Conservation (phyloP, 2,329 filamentous ascomycete species). For the Blumeria graminis region DNA sequence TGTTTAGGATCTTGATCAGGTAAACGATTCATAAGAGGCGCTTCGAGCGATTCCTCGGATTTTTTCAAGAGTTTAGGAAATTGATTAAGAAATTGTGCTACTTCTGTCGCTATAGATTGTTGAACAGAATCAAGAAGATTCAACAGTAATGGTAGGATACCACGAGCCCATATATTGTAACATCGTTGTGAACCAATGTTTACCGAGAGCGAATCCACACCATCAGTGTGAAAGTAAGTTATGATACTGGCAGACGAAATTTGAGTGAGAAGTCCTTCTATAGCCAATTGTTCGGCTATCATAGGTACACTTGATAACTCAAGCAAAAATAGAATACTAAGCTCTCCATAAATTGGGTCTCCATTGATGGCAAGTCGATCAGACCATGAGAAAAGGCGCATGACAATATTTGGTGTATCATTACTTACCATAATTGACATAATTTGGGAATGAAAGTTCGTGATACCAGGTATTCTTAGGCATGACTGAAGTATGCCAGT, state of each 20-base stretch:
- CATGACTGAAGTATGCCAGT: slow-evolving; percentile 74
- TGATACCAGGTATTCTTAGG: slow-evolving; percentile 52
- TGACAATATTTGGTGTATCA: slow-evolving; percentile 55
- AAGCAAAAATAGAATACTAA: slow-evolving; percentile 71
- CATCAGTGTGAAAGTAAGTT: slow-evolving; percentile 39
- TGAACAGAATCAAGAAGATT: slow-evolving; percentile 72
- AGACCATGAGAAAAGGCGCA: slow-evolving; percentile 80
- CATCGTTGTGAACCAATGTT: slow-evolving; percentile 43
- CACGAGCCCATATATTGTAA: slow-evolving; percentile 76
- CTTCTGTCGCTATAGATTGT: slow-evolving; percentile 57
- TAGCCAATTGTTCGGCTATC: slow-evolving; percentile 73
- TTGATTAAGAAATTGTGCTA: slow-evolving; percentile 69
- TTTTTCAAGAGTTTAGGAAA: slow-evolving; percentile 58
- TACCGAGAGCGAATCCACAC: slow-evolving; percentile 58
- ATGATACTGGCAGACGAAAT: slow-evolving; percentile 59
- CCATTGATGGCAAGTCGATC: slow-evolving; percentile 54
- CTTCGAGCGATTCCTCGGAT: slow-evolving; percentile 48
- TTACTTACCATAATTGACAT: slow-evolving; percentile 45
- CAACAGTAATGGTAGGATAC: slow-evolving; percentile 65
- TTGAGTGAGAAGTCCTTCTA: slow-evolving; percentile 60
- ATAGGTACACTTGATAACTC: slow-evolving; percentile 61
- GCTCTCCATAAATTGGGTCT: slow-evolving; percentile 80
- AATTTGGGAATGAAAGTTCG: slow-evolving; percentile 45
- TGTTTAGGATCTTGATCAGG: slow-evolving; percentile 23
- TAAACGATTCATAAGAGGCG: slow-evolving; percentile 27